Evolutionary conservation across 148 eudicot species (phyloP).

Genomic region (Camellia japonica): DNA sequence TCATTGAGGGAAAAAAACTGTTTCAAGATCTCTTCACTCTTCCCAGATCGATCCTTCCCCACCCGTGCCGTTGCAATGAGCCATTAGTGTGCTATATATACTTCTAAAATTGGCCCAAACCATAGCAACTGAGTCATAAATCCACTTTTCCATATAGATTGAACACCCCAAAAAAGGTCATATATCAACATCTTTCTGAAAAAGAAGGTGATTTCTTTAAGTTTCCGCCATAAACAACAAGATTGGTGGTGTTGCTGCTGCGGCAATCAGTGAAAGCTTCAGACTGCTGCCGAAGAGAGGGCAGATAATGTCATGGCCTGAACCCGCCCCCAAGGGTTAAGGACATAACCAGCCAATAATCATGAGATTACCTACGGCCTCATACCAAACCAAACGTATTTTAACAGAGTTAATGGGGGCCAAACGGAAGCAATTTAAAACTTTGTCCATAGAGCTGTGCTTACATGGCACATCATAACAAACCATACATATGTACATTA

Average conservation of each 20-base stretch:
- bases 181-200: not conserved
- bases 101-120: not conserved
- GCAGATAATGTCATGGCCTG: slow-evolving; percentile 42
- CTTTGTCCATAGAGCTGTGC: no score
- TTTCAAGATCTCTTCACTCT: not conserved
- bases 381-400: no score
- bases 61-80: not conserved
- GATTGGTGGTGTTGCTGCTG: slow-evolving; percentile 19
- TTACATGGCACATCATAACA: no score
- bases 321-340: no score
- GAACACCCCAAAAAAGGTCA: not conserved
- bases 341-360: no score
- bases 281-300: slow-evolving; percentile 51
- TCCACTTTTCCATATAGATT: not conserved
- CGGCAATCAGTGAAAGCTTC: slow-evolving; percentile 21
- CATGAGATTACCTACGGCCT: no score
- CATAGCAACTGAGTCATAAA: slow-evolving; percentile 2
- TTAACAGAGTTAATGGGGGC: no score
- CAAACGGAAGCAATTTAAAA: no score
- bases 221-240: slow-evolving; percentile 26
- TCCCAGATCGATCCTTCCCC: not conserved
- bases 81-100: slow-evolving; percentile 9
- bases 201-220: slow-evolving; percentile 5
- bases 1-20: not conserved
- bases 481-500: no score